Evolutionary conservation across 176 grass and related monocot species (phyloP).

Genomic region (Chloris gayana): DNA sequence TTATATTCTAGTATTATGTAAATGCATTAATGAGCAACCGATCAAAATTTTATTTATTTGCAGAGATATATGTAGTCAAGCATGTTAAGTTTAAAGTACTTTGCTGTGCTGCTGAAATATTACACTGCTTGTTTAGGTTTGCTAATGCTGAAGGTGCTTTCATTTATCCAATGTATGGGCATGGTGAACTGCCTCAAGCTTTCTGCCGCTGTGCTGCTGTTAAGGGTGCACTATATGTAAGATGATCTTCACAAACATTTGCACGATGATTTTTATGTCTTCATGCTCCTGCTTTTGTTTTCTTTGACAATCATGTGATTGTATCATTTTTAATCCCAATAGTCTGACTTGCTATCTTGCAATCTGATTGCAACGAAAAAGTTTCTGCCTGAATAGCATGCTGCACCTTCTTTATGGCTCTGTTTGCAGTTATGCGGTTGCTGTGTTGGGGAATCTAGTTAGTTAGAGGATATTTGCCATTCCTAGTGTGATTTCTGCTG

Average conservation of each 20-base stretch:
- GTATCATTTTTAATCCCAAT: constrained; percentile 10
- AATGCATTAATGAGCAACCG: constrained; percentile 4
- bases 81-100: not conserved
- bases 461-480: no score
- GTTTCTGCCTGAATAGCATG: constrained; percentile 32
- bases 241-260: constrained; percentile 38
- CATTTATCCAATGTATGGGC: constrained; percentile 94
- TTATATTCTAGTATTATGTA: constrained; percentile 20
- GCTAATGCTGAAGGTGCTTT: constrained; percentile 89
- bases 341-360: not conserved
- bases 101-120: not conserved
- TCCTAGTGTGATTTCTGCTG: no score
- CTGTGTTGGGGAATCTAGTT: no score
- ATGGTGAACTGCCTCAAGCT: constrained; percentile 96
- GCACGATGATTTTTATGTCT: constrained; percentile 14
- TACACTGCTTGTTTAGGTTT: constrained; percentile 55
- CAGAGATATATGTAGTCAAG: constrained; percentile 14
- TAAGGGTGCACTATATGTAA: constrained; percentile 97
- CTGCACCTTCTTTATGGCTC: not conserved
- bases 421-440: no score
- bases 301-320: constrained; percentile 5
- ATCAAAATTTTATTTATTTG: not conserved
- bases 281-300: not conserved
- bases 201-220: constrained; percentile 97
- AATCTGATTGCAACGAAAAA: constrained; percentile 16